Evolutionary conservation across 78 protist species (phyloP).

Genomic region (Salpingoeca rosetta): DNA sequence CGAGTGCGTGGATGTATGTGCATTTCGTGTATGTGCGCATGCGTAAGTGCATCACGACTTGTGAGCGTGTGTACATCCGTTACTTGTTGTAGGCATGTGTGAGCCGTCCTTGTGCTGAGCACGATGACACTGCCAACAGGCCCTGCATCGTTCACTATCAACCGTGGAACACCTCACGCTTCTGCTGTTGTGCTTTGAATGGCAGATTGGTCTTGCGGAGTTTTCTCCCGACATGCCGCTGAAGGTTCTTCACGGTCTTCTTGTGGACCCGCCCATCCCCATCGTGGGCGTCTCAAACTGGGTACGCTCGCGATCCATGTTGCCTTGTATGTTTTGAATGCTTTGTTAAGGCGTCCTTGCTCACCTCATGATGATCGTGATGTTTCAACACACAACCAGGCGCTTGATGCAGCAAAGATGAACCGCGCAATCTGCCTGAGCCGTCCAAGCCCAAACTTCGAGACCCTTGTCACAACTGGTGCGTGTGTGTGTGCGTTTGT

Average conservation of each 20-base stretch:
- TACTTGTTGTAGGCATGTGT: too few relatives aligned
- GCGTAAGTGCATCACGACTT: too few relatives aligned
- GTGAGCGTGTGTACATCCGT: too few relatives aligned
- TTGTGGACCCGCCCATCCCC: conserved; percentile 26
- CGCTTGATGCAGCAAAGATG: conserved; percentile 61
- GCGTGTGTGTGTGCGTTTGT: too few relatives aligned
- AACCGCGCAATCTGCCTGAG: conserved; percentile 29
- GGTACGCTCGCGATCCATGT: not conserved
- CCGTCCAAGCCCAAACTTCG: conserved; percentile 23
- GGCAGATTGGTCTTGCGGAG: conserved; percentile 62
- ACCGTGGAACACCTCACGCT: too few relatives aligned
- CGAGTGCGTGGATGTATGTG: too few relatives aligned
- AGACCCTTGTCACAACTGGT: conserved; percentile 39
- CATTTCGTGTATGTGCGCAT: too few relatives aligned
- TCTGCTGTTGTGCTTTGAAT: too few relatives aligned
- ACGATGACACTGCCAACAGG: too few relatives aligned
- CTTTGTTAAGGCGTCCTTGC: not conserved
- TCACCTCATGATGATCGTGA: not conserved
- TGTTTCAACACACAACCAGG: too few relatives aligned
- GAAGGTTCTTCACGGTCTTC: conserved; percentile 53
- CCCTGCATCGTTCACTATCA: too few relatives aligned
- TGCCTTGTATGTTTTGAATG: not conserved
- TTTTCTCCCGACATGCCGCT: conserved; percentile 47
- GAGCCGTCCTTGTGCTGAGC: too few relatives aligned
- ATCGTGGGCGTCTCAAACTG: conserved; percentile 62